Percentiles rank a stretch among this genome's conserved stretches.
Evolutionary conservation across 2,329 filamentous ascomycete genomes (phyloP).

Genomic region (Stemphylium beticola): DNA sequence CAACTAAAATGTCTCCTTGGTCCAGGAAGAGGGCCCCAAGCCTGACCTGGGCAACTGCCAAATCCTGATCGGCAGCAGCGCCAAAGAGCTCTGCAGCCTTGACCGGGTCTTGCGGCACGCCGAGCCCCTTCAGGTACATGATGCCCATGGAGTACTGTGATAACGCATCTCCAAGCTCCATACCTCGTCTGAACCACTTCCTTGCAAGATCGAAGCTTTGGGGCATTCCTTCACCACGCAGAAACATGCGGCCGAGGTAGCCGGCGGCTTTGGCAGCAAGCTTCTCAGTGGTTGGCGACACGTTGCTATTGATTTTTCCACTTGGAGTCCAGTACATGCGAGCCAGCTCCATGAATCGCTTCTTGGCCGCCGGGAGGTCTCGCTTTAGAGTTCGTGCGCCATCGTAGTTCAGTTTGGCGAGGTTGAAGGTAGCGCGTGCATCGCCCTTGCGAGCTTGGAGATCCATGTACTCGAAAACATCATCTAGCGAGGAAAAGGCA

Average conservation of each 20-base stretch:
- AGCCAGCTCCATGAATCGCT: slow-evolving; percentile 81
- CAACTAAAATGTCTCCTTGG: slow-evolving; percentile 80
- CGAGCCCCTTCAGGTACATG: slow-evolving; percentile 81
- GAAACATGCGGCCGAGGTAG: slow-evolving; percentile 85
- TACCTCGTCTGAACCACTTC: slow-evolving; percentile 83
- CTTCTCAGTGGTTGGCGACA: slow-evolving; percentile 74
- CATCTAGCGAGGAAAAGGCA: slow-evolving; percentile 84
- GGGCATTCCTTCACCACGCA: slow-evolving; percentile 82
- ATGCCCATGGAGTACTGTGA: slow-evolving; percentile 85
- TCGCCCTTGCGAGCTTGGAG: slow-evolving; percentile 90
- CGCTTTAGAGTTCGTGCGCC: slow-evolving; percentile 76
- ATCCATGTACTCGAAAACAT: slow-evolving; percentile 93
- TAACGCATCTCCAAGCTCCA: slow-evolving; percentile 76
- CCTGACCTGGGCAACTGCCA: slow-evolving; percentile 79
- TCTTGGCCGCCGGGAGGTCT: slow-evolving; percentile 75
- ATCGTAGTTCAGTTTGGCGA: slow-evolving; percentile 88
- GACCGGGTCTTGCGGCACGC: slow-evolving; percentile 70
- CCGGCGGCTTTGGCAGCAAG: slow-evolving; percentile 83
- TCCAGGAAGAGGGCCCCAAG: slow-evolving; percentile 86
- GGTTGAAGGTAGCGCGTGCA: slow-evolving; percentile 81
- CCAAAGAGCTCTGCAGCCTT: slow-evolving; percentile 79
- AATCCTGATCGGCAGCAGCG: slow-evolving; percentile 80
- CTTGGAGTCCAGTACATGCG: slow-evolving; percentile 82
- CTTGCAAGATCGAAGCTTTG: slow-evolving; percentile 79
- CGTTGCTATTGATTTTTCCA: slow-evolving; percentile 74